These are phyloP conservation scores for Gentiana straminea DNA, from an alignment of 257 asterid species.

Conservation along the genomic window DNA sequence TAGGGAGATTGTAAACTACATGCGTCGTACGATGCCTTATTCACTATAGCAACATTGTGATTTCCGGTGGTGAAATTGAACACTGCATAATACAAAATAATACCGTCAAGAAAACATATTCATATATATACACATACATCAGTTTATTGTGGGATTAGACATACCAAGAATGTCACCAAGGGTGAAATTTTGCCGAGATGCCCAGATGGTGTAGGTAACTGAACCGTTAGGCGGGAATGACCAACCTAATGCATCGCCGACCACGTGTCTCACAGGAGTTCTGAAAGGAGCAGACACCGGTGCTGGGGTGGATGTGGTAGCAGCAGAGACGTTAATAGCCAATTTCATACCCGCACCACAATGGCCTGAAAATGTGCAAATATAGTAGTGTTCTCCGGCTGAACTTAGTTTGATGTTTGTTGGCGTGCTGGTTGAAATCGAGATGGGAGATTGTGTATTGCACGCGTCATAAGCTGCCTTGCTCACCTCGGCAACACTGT, in stretches of 20 bases:
- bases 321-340: slow-evolving; percentile 11
- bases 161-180: slow-evolving; percentile 33
- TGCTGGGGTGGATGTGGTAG: slow-evolving; percentile 11
- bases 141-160: too few relatives aligned
- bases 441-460: slow-evolving; percentile 22
- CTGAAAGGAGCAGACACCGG: background rate
- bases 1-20: slow-evolving; percentile 25
- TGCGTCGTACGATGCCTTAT: slow-evolving; percentile 27
- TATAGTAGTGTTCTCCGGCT: slow-evolving; percentile 32
- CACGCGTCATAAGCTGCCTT: slow-evolving; percentile 32
- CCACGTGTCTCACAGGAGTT: slow-evolving; percentile 17
- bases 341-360: slow-evolving; percentile 36
- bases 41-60: slow-evolving; percentile 35
- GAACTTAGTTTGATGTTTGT: slow-evolving; percentile 30
- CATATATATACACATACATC: too few relatives aligned
- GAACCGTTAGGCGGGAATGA: slow-evolving; percentile 16
- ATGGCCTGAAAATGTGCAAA: slow-evolving; percentile 36
- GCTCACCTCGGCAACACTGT: slow-evolving; percentile 32
- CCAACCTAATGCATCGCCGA: slow-evolving; percentile 39
- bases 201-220: slow-evolving; percentile 27
- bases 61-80: slow-evolving; percentile 7
- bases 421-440: slow-evolving; percentile 22
- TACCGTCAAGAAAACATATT: too few relatives aligned
- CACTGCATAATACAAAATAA: background rate
- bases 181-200: slow-evolving; percentile 23